Percentiles rank a stretch among this genome's conserved stretches.
Evolutionary conservation across 768 basidiomycete genomes (phyloP).

Genomic region (Pulveroboletus frians): DNA sequence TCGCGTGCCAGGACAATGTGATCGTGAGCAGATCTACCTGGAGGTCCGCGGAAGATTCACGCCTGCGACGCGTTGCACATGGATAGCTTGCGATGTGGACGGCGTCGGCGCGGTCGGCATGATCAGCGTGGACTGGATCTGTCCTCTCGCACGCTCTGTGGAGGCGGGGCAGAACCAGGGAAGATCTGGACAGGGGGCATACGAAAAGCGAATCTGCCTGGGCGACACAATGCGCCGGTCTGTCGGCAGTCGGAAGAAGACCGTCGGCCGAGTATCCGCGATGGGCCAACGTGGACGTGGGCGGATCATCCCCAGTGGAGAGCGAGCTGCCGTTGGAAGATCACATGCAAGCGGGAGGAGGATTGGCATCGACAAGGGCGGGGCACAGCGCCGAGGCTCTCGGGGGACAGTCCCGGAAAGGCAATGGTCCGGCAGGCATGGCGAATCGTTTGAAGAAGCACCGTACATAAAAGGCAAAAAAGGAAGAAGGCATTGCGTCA

Average conservation of each 20-base stretch:
- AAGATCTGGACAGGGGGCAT: slow-evolving; percentile 21
- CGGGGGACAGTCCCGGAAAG: slow-evolving; percentile 1
- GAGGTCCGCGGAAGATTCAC: slow-evolving; percentile 33
- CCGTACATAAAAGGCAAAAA: slow-evolving; percentile 10
- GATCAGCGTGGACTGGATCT: slow-evolving; percentile 24
- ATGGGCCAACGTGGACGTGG: slow-evolving; percentile 16
- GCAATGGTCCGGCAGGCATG: slow-evolving; percentile 1
- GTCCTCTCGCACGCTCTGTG: slow-evolving; percentile 23
- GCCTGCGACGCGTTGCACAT: slow-evolving; percentile 23
- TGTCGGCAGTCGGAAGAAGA: slow-evolving; percentile 8
- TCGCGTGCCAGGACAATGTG: slow-evolving; percentile 18
- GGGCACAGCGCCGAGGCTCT: neutral
- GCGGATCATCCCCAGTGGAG: slow-evolving; percentile 20
- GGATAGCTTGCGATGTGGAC: slow-evolving; percentile 29
- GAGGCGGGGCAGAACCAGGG: slow-evolving; percentile 20
- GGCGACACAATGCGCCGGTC: slow-evolving; percentile 12
- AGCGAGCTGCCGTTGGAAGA: too few relatives aligned
- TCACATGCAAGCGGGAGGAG: too few relatives aligned
- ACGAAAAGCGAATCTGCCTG: slow-evolving; percentile 26
- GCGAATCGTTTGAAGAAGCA: slow-evolving; percentile 20
- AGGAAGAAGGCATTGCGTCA: neutral
- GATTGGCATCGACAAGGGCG: neutral
- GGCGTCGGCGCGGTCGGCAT: slow-evolving; percentile 26
- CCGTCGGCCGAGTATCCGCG: slow-evolving; percentile 9
- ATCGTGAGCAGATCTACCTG: slow-evolving; percentile 24